These are phyloP conservation scores for Talaromyces amestolkiae DNA, from an alignment of 2,329 filamentous ascomycete species.

Conservation along the genomic window DNA sequence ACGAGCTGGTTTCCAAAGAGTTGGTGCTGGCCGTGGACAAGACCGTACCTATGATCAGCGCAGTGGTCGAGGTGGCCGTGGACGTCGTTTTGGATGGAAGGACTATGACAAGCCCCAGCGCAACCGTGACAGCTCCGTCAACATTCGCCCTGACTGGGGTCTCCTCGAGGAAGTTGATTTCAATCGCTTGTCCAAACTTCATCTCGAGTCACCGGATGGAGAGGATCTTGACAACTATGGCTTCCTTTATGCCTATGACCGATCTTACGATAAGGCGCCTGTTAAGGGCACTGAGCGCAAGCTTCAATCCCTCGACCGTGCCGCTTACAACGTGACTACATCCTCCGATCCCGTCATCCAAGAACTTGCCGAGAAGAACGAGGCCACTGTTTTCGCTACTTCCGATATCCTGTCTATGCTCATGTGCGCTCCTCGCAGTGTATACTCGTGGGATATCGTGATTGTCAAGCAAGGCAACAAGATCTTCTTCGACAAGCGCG, in stretches of 20 bases:
- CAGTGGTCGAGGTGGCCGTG: conserved; percentile 63
- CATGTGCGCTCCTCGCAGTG: conserved; percentile 94
- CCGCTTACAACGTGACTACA: conserved; percentile 96
- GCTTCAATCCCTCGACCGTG: conserved; percentile 84
- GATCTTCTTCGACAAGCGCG: conserved; percentile 98
- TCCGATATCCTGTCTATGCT: conserved; percentile 98
- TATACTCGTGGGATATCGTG: conserved; percentile 98
- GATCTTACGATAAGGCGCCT: conserved; percentile 87
- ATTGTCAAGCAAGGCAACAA: conserved; percentile 91
- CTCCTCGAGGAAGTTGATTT: conserved; percentile 99
- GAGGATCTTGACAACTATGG: conserved; percentile 95
- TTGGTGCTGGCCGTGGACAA: conserved; percentile 66
- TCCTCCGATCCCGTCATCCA: conserved; percentile 95
- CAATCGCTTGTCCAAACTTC: conserved; percentile 89
- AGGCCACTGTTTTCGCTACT: conserved; percentile 94
- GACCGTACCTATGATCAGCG: conserved; percentile 68
- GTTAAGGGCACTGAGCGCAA: conserved; percentile 87
- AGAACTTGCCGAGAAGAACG: conserved; percentile 91
- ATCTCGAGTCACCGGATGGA: conserved; percentile 89
- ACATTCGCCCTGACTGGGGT: conserved; percentile 93
- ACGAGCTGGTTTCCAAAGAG: conserved; percentile 70
- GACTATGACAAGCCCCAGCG: conserved; percentile 97
- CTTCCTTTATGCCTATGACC: conserved; percentile 98
- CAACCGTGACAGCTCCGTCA: conserved; percentile 92
- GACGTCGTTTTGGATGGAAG: conserved; percentile 94